Conservation (phyloP, 2,329 filamentous ascomycete genomes). For the Paecilomyces sp. region DNA sequence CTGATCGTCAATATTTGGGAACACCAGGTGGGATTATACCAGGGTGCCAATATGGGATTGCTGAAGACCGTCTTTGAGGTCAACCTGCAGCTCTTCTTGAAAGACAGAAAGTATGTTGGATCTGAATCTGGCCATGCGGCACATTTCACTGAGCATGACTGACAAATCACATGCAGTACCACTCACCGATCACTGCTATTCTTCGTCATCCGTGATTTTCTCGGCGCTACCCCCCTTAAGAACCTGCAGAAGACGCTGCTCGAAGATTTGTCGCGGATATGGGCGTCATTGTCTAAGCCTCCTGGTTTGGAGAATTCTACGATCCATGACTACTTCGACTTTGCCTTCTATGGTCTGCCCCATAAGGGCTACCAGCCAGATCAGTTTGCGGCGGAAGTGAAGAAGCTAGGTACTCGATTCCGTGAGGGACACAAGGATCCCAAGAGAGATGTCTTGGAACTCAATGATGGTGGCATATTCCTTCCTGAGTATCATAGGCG, state of each 20-base stretch:
- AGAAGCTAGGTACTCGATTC: slow-evolving; percentile 74
- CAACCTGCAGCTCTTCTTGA: slow-evolving; percentile 92
- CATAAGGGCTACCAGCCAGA: slow-evolving; percentile 96
- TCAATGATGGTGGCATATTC: slow-evolving; percentile 75
- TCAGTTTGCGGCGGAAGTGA: slow-evolving; percentile 74
- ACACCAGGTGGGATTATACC: slow-evolving; percentile 94
- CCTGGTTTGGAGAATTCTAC: slow-evolving; percentile 76
- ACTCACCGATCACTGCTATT: slow-evolving; percentile 88
- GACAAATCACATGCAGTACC: slow-evolving; percentile 47
- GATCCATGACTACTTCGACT: slow-evolving; percentile 98
- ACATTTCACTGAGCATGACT: slow-evolving; percentile 4
- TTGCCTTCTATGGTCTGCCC: slow-evolving; percentile 88
- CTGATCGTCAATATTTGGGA: slow-evolving; percentile 99
- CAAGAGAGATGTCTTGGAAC: slow-evolving; percentile 57
- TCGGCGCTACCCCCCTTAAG: slow-evolving; percentile 80
- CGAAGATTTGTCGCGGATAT: slow-evolving; percentile 85
- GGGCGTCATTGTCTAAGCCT: slow-evolving; percentile 88
- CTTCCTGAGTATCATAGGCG: slow-evolving; percentile 90
- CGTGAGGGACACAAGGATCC: slow-evolving; percentile 68
- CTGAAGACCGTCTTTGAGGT: slow-evolving; percentile 99
- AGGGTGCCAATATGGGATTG: slow-evolving; percentile 97
- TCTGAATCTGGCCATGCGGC: not conserved
- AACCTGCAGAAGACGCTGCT: slow-evolving; percentile 87
- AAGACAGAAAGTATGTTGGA: slow-evolving; percentile 73
- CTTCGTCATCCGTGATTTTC: slow-evolving; percentile 96